These are phyloP conservation scores for Pleurotus eryngii DNA, from an alignment of 768 basidiomycete species.

Conservation along the genomic window DNA sequence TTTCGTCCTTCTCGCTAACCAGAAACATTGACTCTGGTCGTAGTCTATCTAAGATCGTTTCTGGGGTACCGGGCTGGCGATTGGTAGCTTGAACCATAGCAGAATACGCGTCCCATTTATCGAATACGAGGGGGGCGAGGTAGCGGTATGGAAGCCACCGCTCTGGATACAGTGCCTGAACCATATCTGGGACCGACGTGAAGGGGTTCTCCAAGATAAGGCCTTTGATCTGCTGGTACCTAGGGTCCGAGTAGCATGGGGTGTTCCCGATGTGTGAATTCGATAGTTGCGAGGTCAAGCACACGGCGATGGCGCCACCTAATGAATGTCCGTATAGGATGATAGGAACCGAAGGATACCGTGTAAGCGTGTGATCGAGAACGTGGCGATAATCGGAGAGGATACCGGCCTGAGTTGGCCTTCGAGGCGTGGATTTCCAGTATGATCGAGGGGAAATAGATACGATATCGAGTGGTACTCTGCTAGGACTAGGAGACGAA, in stretches of 20 bases:
- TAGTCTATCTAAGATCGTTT: slow-evolving; percentile 14
- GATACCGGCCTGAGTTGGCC: slow-evolving; percentile 37
- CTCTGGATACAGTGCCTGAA: slow-evolving; percentile 43
- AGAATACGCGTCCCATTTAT: slow-evolving; percentile 42
- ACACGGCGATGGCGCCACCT: slow-evolving; percentile 40
- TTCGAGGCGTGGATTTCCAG: slow-evolving; percentile 40
- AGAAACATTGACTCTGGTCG: slow-evolving; percentile 28
- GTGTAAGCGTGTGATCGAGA: slow-evolving; percentile 26
- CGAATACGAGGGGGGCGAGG: slow-evolving; percentile 39
- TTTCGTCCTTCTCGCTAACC: slow-evolving; percentile 42
- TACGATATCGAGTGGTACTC: slow-evolving; percentile 21
- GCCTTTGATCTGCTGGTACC: slow-evolving; percentile 24
- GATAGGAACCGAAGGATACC: slow-evolving; percentile 29
- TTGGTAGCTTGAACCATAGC: slow-evolving; percentile 15
- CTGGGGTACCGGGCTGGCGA: not conserved
- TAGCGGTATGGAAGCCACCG: slow-evolving; percentile 48
- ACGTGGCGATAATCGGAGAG: slow-evolving; percentile 35
- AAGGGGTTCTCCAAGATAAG: slow-evolving; percentile 51
- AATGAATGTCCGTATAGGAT: slow-evolving; percentile 48
- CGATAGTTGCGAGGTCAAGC: slow-evolving; percentile 28
- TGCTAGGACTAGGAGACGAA: slow-evolving; percentile 9
- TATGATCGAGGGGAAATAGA: slow-evolving; percentile 47
- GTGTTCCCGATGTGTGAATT: not conserved
- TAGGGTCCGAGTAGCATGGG: not conserved
- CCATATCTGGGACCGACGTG: slow-evolving; percentile 43